phyloP scores from a whole-genome alignment of 1,284 basidiomycete species.

The Cystobasidiaceae sp. region DNA sequence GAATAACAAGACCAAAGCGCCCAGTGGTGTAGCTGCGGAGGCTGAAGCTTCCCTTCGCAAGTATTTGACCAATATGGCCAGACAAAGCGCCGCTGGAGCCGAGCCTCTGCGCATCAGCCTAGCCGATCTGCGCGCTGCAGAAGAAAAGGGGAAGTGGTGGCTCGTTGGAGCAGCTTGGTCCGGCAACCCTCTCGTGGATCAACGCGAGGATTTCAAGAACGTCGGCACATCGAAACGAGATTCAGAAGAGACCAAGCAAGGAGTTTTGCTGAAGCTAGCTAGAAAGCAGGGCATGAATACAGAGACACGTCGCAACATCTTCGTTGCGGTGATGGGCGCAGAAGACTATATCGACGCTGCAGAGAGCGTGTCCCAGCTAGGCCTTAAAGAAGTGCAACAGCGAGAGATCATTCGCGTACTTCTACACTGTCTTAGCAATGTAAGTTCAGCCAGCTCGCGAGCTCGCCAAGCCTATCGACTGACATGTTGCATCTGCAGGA shows the following conservation, averaged over 20 bases:
- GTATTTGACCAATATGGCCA: constrained; percentile 66
- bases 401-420: constrained; percentile 89
- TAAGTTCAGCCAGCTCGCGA: too few relatives aligned
- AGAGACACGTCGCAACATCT: constrained; percentile 82
- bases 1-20: constrained; percentile 74
- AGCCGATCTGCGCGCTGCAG: constrained; percentile 75
- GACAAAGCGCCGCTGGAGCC: constrained; percentile 68
- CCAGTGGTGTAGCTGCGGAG: constrained; percentile 60
- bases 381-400: constrained; percentile 82
- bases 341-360: constrained; percentile 93
- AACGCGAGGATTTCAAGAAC: constrained; percentile 44
- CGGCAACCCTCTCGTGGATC: constrained; percentile 77
- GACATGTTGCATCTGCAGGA: constrained; percentile 59
- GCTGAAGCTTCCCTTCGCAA: constrained; percentile 72
- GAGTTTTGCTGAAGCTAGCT: constrained; percentile 68
- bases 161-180: constrained; percentile 93
- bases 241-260: constrained; percentile 47
- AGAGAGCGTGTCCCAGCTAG: constrained; percentile 73
- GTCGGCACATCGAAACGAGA: constrained; percentile 28
- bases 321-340: constrained; percentile 87
- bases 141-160: constrained; percentile 97
- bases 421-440: constrained; percentile 88
- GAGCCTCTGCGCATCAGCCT: constrained; percentile 79
- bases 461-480: too few relatives aligned
- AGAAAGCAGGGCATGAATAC: constrained; percentile 98